Evolutionary conservation across 2,329 filamentous ascomycete genomes (phyloP).

Genomic region (Trichoderma sp.): DNA sequence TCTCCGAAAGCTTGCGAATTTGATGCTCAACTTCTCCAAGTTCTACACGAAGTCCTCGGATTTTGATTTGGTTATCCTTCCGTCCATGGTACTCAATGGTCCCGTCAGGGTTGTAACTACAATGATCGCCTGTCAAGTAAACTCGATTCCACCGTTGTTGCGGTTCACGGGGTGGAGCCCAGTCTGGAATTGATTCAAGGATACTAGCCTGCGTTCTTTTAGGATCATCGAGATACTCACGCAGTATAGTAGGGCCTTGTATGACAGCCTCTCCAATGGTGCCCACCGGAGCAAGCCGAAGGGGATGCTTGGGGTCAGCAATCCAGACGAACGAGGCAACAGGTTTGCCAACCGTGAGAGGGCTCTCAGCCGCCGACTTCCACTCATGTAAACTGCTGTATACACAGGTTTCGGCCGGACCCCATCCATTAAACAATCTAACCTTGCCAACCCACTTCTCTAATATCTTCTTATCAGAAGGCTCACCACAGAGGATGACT

Average conservation of each 20-base stretch:
- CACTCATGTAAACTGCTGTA: conserved; percentile 15
- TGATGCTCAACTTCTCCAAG: conserved; percentile 19
- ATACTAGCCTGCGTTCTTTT: not conserved
- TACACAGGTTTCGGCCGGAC: conserved; percentile 22
- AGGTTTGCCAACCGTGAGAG: conserved; percentile 10
- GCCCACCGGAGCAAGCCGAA: conserved; percentile 10
- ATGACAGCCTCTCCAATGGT: conserved; percentile 17
- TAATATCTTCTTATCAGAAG: conserved; percentile 4
- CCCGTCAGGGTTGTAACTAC: not conserved
- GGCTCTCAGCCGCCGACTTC: not conserved
- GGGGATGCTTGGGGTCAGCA: not conserved
- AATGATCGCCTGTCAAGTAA: not conserved
- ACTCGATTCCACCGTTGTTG: not conserved
- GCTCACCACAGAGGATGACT: conserved; percentile 18
- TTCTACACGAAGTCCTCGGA: not conserved
- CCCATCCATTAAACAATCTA: conserved; percentile 23
- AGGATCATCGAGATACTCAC: conserved; percentile 17
- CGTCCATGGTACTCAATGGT: conserved; percentile 10
- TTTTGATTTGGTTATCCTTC: conserved; percentile 2
- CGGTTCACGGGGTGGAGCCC: not conserved
- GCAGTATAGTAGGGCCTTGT: conserved; percentile 2
- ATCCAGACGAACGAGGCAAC: conserved; percentile 3
- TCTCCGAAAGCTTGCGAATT: not conserved
- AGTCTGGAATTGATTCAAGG: not conserved
- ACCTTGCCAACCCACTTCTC: conserved; percentile 18